phyloP scores from a whole-genome alignment of 805 yeast species.

The Geotrichum ghanense region DNA sequence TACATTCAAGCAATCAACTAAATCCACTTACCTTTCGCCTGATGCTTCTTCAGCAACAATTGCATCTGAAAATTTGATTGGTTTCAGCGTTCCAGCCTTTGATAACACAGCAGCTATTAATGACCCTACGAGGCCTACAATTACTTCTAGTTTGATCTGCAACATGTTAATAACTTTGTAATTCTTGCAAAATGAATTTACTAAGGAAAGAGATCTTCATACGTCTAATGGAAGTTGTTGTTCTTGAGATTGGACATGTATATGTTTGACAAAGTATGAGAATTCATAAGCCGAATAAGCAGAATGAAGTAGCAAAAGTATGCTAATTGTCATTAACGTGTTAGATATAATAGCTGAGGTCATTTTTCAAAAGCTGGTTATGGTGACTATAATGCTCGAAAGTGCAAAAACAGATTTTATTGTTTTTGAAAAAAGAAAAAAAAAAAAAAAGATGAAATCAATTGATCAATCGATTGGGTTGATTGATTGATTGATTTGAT shows the following conservation, averaged over 20 bases:
- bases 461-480: no score
- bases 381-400: no score
- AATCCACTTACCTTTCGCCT: slow-evolving; percentile 26
- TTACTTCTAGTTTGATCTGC: slow-evolving; percentile 37
- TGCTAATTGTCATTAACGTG: not conserved
- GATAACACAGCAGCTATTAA: slow-evolving; percentile 26
- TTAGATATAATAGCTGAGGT: not conserved
- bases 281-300: slow-evolving; percentile 3
- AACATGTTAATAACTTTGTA: slow-evolving; percentile 3
- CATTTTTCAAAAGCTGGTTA: no score
- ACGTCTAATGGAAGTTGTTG: slow-evolving; percentile 4
- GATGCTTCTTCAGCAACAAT: slow-evolving; percentile 35
- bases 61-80: slow-evolving; percentile 39
- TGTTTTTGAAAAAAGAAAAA: not conserved
- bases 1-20: not conserved
- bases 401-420: no score
- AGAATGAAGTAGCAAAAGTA: not conserved
- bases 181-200: slow-evolving; percentile 4
- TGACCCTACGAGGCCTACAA: slow-evolving; percentile 35
- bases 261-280: slow-evolving; percentile 10
- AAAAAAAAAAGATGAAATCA: not conserved
- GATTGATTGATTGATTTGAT: no score
- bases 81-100: slow-evolving; percentile 30
- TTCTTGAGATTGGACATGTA: slow-evolving; percentile 8
- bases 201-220: not conserved